Evolutionary conservation across 306 rosid species (phyloP).

Genomic region (Sicyos baderoa): DNA sequence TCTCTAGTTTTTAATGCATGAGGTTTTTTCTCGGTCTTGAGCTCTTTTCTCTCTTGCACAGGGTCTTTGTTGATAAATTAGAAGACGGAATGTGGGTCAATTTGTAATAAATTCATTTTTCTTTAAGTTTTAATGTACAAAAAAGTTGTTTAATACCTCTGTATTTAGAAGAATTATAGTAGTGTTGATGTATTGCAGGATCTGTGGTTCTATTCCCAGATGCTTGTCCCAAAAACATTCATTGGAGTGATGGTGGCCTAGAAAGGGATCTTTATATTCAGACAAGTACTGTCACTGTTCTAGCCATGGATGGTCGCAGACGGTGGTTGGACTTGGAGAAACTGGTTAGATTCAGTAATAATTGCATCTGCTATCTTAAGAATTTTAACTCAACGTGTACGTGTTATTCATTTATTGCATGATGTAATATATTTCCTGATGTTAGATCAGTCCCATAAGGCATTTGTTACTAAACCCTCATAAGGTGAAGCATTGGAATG

Average conservation of each 20-base stretch:
- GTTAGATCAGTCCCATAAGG: not conserved
- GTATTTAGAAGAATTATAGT: slow-evolving; percentile 16
- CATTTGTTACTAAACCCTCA: not conserved
- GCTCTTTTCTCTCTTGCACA: not conserved
- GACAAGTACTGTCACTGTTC: slow-evolving; percentile 63
- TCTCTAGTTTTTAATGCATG: not conserved
- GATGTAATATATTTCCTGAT: not conserved
- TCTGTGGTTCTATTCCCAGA: slow-evolving; percentile 32
- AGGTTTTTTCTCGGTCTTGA: not conserved
- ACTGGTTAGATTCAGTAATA: slow-evolving; percentile 47
- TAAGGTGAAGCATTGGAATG: not conserved
- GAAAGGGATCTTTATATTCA: slow-evolving; percentile 83
- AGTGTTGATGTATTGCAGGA: slow-evolving; percentile 38
- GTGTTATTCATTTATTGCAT: not conserved
- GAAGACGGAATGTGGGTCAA: not conserved
- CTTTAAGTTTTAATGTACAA: not conserved
- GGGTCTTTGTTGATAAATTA: slow-evolving; percentile 1
- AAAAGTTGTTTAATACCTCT: slow-evolving; percentile 2
- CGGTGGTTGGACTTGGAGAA: slow-evolving; percentile 92
- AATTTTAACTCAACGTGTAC: not conserved
- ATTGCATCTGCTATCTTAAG: slow-evolving; percentile 20
- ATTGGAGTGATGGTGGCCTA: slow-evolving; percentile 82
- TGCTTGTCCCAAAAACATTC: slow-evolving; percentile 61
- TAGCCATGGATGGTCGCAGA: slow-evolving; percentile 99
- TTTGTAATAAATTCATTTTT: not conserved